These are phyloP conservation scores for Lactifluus volemus DNA, from an alignment of 768 basidiomycete species.

Conservation along the genomic window DNA sequence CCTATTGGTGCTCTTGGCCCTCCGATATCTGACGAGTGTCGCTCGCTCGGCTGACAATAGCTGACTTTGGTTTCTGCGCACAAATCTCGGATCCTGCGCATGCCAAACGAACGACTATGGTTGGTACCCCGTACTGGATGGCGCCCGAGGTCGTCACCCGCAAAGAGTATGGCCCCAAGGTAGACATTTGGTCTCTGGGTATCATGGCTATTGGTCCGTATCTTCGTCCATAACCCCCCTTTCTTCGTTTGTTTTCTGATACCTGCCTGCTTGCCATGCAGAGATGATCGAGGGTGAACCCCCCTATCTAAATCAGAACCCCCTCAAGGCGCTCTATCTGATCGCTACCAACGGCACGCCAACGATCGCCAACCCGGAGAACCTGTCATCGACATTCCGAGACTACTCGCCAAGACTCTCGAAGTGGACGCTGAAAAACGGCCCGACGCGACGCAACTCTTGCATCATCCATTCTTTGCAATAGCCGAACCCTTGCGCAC, in stretches of 20 bases:
- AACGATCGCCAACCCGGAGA: constrained; percentile 85
- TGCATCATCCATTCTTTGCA: constrained; percentile 87
- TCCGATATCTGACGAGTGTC: background rate
- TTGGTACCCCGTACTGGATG: constrained; percentile 99
- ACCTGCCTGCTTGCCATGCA: constrained; percentile 23
- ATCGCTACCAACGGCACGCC: constrained; percentile 99
- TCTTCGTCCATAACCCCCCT: constrained; percentile 8
- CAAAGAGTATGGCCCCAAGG: constrained; percentile 96
- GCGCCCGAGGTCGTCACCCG: constrained; percentile 96
- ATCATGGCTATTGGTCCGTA: constrained; percentile 88
- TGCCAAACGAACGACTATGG: constrained; percentile 95
- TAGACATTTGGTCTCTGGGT: constrained; percentile 95
- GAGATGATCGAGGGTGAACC: constrained; percentile 99
- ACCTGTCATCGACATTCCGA: constrained; percentile 66
- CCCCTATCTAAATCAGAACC: constrained; percentile 93
- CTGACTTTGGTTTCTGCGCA: constrained; percentile 98
- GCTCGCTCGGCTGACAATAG: constrained; percentile 31
- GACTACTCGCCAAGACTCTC: constrained; percentile 83
- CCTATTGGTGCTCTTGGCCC: background rate
- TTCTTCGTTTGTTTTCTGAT: background rate
- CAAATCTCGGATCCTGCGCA: constrained; percentile 80
- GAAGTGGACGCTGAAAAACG: constrained; percentile 95
- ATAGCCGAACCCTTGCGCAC: constrained; percentile 81
- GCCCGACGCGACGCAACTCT: constrained; percentile 72
- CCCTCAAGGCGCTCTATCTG: constrained; percentile 91